Evolutionary conservation across 805 yeast species (phyloP), one percentile per base, ranked within the genome.

Genomic region (Cyberlindnera euphorbiae): DNA sequence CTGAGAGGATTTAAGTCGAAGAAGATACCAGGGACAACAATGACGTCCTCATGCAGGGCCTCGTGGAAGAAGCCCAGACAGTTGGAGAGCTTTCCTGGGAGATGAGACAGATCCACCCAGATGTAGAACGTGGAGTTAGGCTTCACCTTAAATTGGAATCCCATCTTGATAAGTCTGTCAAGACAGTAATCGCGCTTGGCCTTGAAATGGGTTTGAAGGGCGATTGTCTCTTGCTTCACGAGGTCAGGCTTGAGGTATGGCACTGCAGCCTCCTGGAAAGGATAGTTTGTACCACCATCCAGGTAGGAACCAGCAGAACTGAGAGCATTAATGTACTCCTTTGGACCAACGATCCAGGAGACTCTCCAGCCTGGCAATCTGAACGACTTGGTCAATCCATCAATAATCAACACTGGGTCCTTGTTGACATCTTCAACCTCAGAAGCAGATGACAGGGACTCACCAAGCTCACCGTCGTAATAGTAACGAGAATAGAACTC

Each of bases 291-390:
- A 21, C 82, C 82, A 31, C 82, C 82, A 42, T 75, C 82, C 40
- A 75, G 56, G 41, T 62, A 75, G 1, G 80, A 75, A 3, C 81
- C 82, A 5, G 80, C 78, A 17, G 77, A 70, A 34, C 74, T 63
- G 41, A 75, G 62, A 4, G 78, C 73, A 35, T 60, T 62, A 44
- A 75, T 71, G 50, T 75, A 75, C 34, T 71, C 75, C 47, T 73
- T 79, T 13, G 82, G 82, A 1, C 81, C 82, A 41, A 75, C 60
- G 36, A 75, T 64, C 82, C 82, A 75, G 46, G 80, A 75, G 9
- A 71, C 69, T 56, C 82, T 63, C 80, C 80, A 75, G 2, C 82
- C 82, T 3, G 82, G 82, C 31, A 75, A 63, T 41, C 82, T 62
- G 59, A 75, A 75, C 2, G 77, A 75, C 55, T 75, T 75, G 33